Percentiles rank a stretch among this genome's conserved stretches.
These are phyloP conservation scores for Starmerella apicola DNA, from an alignment of 805 yeast genomes.

Conservation along the genomic window DNA sequence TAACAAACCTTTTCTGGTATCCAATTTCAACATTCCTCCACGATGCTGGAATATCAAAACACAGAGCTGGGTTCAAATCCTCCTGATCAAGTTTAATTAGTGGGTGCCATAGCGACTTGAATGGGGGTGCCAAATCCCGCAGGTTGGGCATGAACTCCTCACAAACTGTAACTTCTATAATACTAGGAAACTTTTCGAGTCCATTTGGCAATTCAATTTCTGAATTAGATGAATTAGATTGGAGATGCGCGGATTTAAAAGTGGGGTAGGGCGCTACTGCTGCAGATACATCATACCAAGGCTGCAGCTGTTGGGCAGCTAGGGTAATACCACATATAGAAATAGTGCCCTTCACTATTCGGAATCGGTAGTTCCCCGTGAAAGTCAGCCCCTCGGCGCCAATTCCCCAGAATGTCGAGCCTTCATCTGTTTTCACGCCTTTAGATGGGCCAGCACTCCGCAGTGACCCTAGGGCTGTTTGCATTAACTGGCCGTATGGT, in stretches of 20 bases:
- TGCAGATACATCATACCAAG: conserved; percentile 8
- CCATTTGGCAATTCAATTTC: conserved; percentile 1
- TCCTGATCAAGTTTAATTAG: conserved; percentile 1
- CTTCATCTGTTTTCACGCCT: conserved; percentile 1
- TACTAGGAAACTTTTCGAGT: conserved; percentile 1
- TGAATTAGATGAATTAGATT: background rate
- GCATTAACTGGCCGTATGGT: conserved; percentile 11
- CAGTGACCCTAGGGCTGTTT: conserved; percentile 14
- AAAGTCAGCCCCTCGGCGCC: conserved; percentile 19
- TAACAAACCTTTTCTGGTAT: conserved; percentile 24
- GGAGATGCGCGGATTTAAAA: conserved; percentile 11
- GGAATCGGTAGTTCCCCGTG: conserved; percentile 24
- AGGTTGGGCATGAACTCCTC: conserved; percentile 2
- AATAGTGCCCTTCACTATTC: conserved; percentile 25
- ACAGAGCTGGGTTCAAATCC: background rate
- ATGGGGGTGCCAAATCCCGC: conserved; percentile 22
- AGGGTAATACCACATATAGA: conserved; percentile 21
- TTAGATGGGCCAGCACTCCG: conserved; percentile 9
- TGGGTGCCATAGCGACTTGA: conserved; percentile 19
- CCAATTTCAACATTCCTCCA: conserved; percentile 18
- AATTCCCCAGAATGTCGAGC: conserved; percentile 8
- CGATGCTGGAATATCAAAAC: conserved; percentile 8
- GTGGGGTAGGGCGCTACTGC: conserved; percentile 20
- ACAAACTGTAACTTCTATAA: conserved; percentile 5
- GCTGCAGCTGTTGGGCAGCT: conserved; percentile 2